Base-by-base conservation (phyloP, 495 filamentous ascomycete species). In the Cercophora newfieldiana region DNA sequence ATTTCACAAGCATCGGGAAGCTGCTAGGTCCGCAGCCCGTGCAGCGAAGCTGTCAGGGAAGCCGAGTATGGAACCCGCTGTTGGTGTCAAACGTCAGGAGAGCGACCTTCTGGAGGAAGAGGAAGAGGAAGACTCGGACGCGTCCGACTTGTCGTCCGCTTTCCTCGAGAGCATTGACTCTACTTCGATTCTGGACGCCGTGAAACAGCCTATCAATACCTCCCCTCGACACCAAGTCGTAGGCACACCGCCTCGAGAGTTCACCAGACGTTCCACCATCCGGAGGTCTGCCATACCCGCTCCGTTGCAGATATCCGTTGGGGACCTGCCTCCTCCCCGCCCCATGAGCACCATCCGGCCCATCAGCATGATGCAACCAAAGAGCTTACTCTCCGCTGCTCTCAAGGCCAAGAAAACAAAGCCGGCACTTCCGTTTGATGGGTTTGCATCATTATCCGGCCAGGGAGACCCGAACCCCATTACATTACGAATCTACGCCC, bases 281-380 rank as follows among this genome's bases (percentile, higher is more conserved):
- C 77, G 79, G 31, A 79, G 65, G 21, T 80, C 77, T 0, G 77
- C 72, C 12, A 74, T 76, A 61, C 80, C 81, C 1, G 66, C 78
- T n/a, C 81, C 86, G 8, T 82, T 89, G 2, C 84, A 88, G 4
- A 77, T 74, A 22, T 85, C 66, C 74, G 90, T 72, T 79, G 91
- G 76, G 14, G 91, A 89, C n/a, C 83, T 98, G 18, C 95, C 95
- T 24, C 92, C 95, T 0, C 89, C 93, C n/a, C 85, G 94, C 18
- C 96, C 96, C 2, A 91, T 99, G 76, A 97, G 92, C 74, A 90
- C 87, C 37, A 78, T 96, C 1, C 72, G 81, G 21, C 96, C 96
- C 7, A 88, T 98, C 66, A 97, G 93, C 74, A 89, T 89, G 69
- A 69, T 92, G 3, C 88, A 92, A 62, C 92, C 94, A 0, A 85